Percentiles rank a stretch among this genome's conserved stretches.
These are phyloP conservation scores for Peniophora sp. DNA, from an alignment of 1,284 basidiomycete species.

Conservation along the genomic window DNA sequence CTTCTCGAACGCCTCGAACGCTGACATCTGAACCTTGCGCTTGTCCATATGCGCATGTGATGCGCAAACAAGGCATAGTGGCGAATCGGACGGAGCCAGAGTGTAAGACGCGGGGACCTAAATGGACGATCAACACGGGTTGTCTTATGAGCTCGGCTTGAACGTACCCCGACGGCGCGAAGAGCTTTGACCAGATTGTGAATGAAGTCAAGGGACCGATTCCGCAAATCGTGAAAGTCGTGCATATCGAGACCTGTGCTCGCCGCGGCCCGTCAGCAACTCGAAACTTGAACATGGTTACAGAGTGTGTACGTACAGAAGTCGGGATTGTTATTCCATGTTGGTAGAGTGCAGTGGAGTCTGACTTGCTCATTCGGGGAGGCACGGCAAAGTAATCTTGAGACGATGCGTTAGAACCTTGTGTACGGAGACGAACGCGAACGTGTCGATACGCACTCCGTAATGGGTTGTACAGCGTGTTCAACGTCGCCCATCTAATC, in stretches of 20 bases:
- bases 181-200: slow-evolving; percentile 55
- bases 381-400: slow-evolving; percentile 33
- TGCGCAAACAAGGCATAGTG: slow-evolving; percentile 48
- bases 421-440: background rate
- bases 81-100: slow-evolving; percentile 53
- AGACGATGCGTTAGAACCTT: background rate
- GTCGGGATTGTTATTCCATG: slow-evolving; percentile 48
- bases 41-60: slow-evolving; percentile 33
- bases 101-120: slow-evolving; percentile 55
- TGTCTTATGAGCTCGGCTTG: slow-evolving; percentile 1
- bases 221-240: slow-evolving; percentile 57
- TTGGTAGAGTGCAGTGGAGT: slow-evolving; percentile 58
- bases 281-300: no score
- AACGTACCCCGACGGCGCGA: slow-evolving; percentile 50
- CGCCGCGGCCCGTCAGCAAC: slow-evolving; percentile 3
- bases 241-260: slow-evolving; percentile 51
- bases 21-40: slow-evolving; percentile 32
- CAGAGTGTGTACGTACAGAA: slow-evolving; percentile 36
- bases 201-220: slow-evolving; percentile 56
- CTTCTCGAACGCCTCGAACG: slow-evolving; percentile 36
- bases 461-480: slow-evolving; percentile 51
- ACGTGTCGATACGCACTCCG: slow-evolving; percentile 32
- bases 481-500: slow-evolving; percentile 37
- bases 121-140: slow-evolving; percentile 4
- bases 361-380: slow-evolving; percentile 29